Conservation (phyloP, 352 stramenopile species). For the Phytophthora sp. region DNA sequence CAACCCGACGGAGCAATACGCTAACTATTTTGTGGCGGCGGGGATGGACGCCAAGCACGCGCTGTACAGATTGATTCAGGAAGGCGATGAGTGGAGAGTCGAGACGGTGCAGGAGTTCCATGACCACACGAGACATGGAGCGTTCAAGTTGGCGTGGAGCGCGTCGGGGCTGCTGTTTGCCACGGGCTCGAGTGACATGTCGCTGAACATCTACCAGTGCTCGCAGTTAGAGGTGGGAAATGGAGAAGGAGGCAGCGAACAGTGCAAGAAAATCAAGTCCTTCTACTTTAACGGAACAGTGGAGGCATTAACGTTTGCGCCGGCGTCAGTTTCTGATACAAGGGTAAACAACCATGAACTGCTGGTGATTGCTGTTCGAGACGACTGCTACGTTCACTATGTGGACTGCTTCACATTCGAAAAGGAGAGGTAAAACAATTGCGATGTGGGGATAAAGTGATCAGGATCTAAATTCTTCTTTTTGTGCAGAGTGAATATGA, state of each 20-base stretch:
- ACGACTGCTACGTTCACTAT: constrained; percentile 89
- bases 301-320: constrained; percentile 68
- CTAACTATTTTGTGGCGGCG: constrained; percentile 63
- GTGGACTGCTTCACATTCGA: constrained; percentile 80
- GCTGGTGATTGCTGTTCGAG: constrained; percentile 69
- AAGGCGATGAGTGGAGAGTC: constrained; percentile 46
- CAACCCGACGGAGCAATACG: constrained; percentile 47
- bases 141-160: constrained; percentile 75
- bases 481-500: constrained; percentile 80
- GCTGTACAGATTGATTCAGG: constrained; percentile 51
- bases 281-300: constrained; percentile 89
- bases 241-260: constrained; percentile 2
- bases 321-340: constrained; percentile 3
- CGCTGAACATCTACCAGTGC: constrained; percentile 72
- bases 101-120: constrained; percentile 56
- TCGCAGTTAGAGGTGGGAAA: constrained; percentile 16
- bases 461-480: neutral
- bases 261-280: constrained; percentile 73
- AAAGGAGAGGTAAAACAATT: constrained; percentile 85
- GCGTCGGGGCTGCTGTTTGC: constrained; percentile 59
- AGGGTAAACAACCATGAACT: constrained; percentile 35
- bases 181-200: constrained; percentile 79
- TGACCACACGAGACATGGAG: constrained; percentile 74
- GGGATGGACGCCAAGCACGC: constrained; percentile 80
- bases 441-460: neutral